Conservation (phyloP, 805 yeast genomes). For the Torulaspora franciscae region DNA sequence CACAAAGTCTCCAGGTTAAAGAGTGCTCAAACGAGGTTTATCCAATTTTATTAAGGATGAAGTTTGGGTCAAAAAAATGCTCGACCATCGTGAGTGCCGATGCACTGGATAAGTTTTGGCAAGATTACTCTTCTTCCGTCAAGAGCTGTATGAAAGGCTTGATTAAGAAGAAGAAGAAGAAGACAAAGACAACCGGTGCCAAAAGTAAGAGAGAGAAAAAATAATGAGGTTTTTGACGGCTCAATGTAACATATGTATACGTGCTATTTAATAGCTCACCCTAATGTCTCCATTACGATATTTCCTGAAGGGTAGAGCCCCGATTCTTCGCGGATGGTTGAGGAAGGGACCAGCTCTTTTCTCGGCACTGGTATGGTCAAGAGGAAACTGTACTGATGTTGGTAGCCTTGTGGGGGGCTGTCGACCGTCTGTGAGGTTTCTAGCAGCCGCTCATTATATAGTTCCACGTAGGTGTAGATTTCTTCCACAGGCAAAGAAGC, state of each 20-base stretch:
- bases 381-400: conserved; percentile 46
- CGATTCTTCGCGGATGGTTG: conserved; percentile 40
- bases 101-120: conserved; percentile 70
- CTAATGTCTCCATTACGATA: conserved; percentile 44
- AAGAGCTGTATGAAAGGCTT: conserved; percentile 72
- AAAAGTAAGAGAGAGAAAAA: conserved; percentile 16
- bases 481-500: conserved; percentile 51
- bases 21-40: conserved; percentile 38
- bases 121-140: conserved; percentile 60
- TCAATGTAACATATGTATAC: conserved; percentile 6
- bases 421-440: conserved; percentile 17
- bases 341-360: conserved; percentile 37
- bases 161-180: conserved; percentile 74
- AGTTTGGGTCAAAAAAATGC: conserved; percentile 47
- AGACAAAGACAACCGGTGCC: conserved; percentile 41
- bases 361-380: conserved; percentile 58
- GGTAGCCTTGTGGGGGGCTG: conserved; percentile 39
- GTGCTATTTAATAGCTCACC: conserved; percentile 6
- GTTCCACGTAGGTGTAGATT: conserved; percentile 66
- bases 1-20: conserved; percentile 12
- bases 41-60: conserved; percentile 62
- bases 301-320: conserved; percentile 62
- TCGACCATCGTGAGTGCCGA: conserved; percentile 67
- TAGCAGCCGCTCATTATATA: conserved; percentile 35
- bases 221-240: conserved; percentile 2